phyloP scores from a whole-genome alignment of 192 early-diverging fungal species.

The Borealophlyctis nickersoniae region DNA sequence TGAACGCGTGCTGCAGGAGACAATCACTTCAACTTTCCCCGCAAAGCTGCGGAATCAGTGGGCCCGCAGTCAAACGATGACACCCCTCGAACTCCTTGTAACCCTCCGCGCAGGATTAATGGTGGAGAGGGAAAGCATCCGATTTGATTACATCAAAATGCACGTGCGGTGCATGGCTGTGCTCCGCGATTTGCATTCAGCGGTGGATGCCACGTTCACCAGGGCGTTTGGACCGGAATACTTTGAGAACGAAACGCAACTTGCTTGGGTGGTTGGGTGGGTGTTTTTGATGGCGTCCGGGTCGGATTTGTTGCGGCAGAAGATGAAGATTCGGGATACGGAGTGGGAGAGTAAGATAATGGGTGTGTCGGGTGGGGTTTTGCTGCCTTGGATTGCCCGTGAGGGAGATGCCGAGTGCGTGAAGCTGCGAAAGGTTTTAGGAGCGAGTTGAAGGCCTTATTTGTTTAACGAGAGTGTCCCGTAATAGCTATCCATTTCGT shows the following conservation, averaged over 20 bases:
- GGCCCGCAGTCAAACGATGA: not conserved
- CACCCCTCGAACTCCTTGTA: constrained; percentile 6
- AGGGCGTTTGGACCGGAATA: not conserved
- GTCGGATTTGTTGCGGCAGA: constrained; percentile 4
- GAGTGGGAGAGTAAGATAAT: too few relatives aligned
- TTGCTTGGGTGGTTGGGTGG: constrained; percentile 6
- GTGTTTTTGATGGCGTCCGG: constrained; percentile 2
- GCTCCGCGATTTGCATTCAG: not conserved
- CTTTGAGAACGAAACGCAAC: constrained; percentile 11
- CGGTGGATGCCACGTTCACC: not conserved
- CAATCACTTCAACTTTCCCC: not conserved
- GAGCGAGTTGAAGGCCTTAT: too few relatives aligned
- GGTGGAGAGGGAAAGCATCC: not conserved
- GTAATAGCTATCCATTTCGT: too few relatives aligned
- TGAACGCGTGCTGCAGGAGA: not conserved
- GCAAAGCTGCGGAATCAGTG: not conserved
- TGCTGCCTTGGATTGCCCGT: too few relatives aligned
- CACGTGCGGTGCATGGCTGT: constrained; percentile 3
- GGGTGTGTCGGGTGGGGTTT: too few relatives aligned
- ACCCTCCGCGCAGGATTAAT: constrained; percentile 3
- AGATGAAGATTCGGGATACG: not conserved
- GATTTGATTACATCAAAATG: constrained; percentile 13
- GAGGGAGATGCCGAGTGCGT: too few relatives aligned
- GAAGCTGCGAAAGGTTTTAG: too few relatives aligned
- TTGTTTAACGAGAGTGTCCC: too few relatives aligned